phyloP scores from a whole-genome alignment of 2,329 filamentous ascomycete species.

The Leptographium radiaticola region DNA sequence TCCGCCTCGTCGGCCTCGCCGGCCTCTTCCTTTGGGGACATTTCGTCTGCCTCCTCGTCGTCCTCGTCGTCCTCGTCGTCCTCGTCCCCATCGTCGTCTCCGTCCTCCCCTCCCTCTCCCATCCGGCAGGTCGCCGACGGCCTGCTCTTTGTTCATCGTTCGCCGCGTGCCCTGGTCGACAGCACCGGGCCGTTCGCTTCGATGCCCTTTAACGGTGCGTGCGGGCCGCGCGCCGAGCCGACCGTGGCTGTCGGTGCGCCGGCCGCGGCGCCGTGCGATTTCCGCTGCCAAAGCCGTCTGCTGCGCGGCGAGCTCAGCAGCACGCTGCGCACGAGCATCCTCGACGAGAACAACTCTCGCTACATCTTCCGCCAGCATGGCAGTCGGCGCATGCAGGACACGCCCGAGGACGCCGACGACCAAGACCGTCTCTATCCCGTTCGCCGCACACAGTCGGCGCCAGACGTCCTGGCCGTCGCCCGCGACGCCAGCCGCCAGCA shows the following conservation, averaged over 20 bases:
- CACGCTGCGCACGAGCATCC: constrained; percentile 1
- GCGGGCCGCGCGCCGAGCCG: constrained; percentile 3
- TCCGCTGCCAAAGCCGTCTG: background rate
- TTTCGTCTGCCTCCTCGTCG: background rate
- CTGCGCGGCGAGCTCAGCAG: constrained; percentile 4
- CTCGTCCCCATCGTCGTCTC: background rate
- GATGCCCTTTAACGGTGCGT: constrained; percentile 7
- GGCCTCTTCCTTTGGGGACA: background rate
- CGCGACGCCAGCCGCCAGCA: background rate
- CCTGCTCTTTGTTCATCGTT: background rate
- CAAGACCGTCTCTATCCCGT: background rate
- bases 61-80: background rate
- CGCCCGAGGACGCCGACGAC: background rate
- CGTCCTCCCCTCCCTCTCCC: background rate
- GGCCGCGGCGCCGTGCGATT: constrained; percentile 2
- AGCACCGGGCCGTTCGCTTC: background rate
- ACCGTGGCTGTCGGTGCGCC: background rate
- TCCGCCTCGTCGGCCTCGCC: background rate
- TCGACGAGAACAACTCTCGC: constrained; percentile 5
- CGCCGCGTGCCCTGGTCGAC: background rate
- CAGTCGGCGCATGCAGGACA: background rate
- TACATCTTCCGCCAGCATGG: constrained; percentile 5
- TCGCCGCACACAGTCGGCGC: constrained; percentile 6
- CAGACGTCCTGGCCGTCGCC: background rate
- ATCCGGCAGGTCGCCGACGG: constrained; percentile 1